These are phyloP conservation scores for Crataegus laevigata DNA, from an alignment of 306 rosid species.

Conservation along the genomic window DNA sequence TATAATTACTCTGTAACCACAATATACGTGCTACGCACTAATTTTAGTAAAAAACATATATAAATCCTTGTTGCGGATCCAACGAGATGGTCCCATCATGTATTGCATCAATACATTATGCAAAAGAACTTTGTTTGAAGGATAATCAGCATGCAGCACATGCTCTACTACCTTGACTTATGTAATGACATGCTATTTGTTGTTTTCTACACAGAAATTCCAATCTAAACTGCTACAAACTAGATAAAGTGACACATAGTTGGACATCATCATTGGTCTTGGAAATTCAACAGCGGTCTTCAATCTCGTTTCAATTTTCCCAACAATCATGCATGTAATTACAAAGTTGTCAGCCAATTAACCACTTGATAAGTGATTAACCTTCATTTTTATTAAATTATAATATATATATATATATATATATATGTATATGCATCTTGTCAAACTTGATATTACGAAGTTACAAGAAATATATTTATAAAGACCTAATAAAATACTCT, in stretches of 20 bases:
- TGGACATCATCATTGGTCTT: constrained; percentile 20
- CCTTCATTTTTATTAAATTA: too few species aligned
- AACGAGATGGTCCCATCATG: constrained; percentile 13
- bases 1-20: too few species aligned
- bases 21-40: neutral
- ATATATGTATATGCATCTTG: too few species aligned
- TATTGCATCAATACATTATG: neutral
- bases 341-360: neutral
- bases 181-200: constrained; percentile 30
- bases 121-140: constrained; percentile 15
- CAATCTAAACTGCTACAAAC: neutral
- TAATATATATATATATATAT: too few species aligned
- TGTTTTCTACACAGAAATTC: constrained; percentile 22
- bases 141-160: constrained; percentile 15
- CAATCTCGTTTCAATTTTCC: constrained; percentile 13
- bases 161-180: constrained; percentile 27
- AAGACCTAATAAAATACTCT: neutral
- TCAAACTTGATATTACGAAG: neutral
- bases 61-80: neutral
- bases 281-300: constrained; percentile 13
- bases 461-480: too few species aligned
- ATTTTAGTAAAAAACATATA: too few species aligned
- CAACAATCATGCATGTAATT: neutral
- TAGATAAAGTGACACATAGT: constrained; percentile 21
- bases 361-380: neutral